These are phyloP conservation scores for Colletotrichum sansevieriae DNA, from an alignment of 2,329 filamentous ascomycete species.

Conservation along the genomic window DNA sequence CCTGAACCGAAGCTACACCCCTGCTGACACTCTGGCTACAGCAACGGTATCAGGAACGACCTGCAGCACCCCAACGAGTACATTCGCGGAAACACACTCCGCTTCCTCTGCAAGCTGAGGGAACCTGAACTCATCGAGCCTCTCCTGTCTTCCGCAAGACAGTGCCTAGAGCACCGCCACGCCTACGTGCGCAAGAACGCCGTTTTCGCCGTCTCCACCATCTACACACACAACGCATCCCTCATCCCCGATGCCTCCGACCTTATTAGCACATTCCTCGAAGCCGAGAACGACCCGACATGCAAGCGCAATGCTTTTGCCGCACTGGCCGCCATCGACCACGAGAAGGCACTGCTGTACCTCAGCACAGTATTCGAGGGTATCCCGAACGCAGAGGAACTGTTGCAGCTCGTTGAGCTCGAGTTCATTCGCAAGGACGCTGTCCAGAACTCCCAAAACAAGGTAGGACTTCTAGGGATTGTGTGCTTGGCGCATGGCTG, in stretches of 20 bases:
- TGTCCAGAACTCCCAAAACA: constrained; percentile 93
- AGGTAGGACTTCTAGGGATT: constrained; percentile 66
- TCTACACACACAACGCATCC: constrained; percentile 89
- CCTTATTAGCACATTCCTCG: constrained; percentile 89
- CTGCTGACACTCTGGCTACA: constrained; percentile 53
- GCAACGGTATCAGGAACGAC: constrained; percentile 98
- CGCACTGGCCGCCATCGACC: constrained; percentile 89
- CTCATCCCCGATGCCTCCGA: constrained; percentile 97
- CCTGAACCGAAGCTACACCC: constrained; percentile 1
- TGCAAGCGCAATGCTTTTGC: constrained; percentile 99
- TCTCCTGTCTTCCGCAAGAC: constrained; percentile 89
- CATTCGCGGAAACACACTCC: constrained; percentile 96
- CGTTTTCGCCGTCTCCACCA: constrained; percentile 93
- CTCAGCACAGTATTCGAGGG: constrained; percentile 91
- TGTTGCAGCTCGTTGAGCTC: constrained; percentile 91
- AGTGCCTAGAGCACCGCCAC: constrained; percentile 94
- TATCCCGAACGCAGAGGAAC: constrained; percentile 92
- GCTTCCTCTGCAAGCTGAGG: constrained; percentile 95
- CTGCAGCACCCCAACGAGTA: constrained; percentile 98
- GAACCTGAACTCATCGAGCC: constrained; percentile 97
- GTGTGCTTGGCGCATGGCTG: constrained; percentile 7
- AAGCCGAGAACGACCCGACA: constrained; percentile 90
- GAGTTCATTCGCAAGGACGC: constrained; percentile 99
- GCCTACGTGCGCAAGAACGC: constrained; percentile 99
- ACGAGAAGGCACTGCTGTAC: constrained; percentile 91